A percentile compares a stretch with the other conserved stretches of the same genome.
Evolutionary conservation across 2,329 filamentous ascomycete genomes (phyloP).

Genomic region (Malbranchea cinnamomea): DNA sequence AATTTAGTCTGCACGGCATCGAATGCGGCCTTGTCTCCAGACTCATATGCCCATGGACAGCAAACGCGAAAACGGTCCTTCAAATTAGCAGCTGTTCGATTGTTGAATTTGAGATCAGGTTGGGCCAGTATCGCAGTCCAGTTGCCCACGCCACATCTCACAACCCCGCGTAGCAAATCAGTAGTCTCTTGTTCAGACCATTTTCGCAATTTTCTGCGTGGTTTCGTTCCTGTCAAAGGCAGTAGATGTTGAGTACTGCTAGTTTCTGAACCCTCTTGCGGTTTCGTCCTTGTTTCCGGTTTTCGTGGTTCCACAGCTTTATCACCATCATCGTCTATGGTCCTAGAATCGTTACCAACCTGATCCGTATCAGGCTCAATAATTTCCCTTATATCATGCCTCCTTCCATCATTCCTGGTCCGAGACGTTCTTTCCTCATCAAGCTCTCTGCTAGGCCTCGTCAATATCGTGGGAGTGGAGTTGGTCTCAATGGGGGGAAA

Average conservation of each 20-base stretch:
- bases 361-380: no score
- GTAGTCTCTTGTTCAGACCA: constrained; percentile 50
- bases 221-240: constrained; percentile 23
- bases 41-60: constrained; percentile 34
- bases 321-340: no score
- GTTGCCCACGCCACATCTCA: constrained; percentile 46
- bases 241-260: background rate
- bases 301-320: no score
- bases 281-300: no score
- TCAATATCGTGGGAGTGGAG: constrained; percentile 23
- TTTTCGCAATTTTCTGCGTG: constrained; percentile 34
- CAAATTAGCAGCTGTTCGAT: constrained; percentile 45
- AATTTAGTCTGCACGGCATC: constrained; percentile 19
- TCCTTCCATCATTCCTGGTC: constrained; percentile 3
- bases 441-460: constrained; percentile 20
- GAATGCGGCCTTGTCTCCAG: constrained; percentile 23
- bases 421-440: no score
- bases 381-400: constrained; percentile 5
- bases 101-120: constrained; percentile 41
- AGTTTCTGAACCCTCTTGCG: no score
- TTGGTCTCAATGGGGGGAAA: constrained; percentile 46
- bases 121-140: constrained; percentile 49
- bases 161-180: constrained; percentile 42
- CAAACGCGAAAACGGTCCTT: constrained; percentile 47
- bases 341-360: no score